Conservation (phyloP, 352 stramenopile species). For the Phytophthora uliginosa region DNA sequence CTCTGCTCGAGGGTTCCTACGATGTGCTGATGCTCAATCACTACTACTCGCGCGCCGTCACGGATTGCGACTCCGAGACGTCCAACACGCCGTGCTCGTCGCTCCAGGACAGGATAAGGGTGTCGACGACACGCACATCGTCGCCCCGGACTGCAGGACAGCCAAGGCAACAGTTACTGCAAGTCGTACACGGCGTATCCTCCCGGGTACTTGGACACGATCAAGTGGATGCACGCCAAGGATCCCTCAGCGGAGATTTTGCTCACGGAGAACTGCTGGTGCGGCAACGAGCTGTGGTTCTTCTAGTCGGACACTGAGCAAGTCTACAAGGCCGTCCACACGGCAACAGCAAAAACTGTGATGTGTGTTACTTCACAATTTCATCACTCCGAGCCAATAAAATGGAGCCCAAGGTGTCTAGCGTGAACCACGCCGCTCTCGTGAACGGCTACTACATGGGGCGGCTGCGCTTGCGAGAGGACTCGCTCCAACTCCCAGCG, state of each 20-base stretch:
- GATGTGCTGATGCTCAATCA: conserved; percentile 96
- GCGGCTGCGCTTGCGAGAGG: conserved; percentile 29
- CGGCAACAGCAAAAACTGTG: too few species aligned
- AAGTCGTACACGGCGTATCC: conserved; percentile 38
- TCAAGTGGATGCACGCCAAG: conserved; percentile 50
- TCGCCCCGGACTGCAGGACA: conserved; percentile 47
- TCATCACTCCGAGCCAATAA: conserved; percentile 37
- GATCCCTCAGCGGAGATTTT: conserved; percentile 37
- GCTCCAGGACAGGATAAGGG: conserved; percentile 38
- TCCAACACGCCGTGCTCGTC: conserved; percentile 42
- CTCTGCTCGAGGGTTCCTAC: conserved; percentile 75
- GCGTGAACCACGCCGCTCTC: conserved; percentile 56
- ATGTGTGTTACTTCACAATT: background rate
- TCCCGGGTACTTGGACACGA: conserved; percentile 45
- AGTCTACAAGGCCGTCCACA: conserved; percentile 29
- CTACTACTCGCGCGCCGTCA: conserved; percentile 72
- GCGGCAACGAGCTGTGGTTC: conserved; percentile 56
- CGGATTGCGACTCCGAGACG: conserved; percentile 41
- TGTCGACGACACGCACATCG: conserved; percentile 43
- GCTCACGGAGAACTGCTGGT: conserved; percentile 42
- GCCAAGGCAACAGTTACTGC: conserved; percentile 45
- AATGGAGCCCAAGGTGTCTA: conserved; percentile 36
- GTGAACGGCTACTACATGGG: conserved; percentile 69
- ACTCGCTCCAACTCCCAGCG: conserved; percentile 46
- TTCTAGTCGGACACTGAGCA: conserved; percentile 58